phyloP scores from a whole-genome alignment of 177 flowering plant species.

The Vitis hybrid region DNA sequence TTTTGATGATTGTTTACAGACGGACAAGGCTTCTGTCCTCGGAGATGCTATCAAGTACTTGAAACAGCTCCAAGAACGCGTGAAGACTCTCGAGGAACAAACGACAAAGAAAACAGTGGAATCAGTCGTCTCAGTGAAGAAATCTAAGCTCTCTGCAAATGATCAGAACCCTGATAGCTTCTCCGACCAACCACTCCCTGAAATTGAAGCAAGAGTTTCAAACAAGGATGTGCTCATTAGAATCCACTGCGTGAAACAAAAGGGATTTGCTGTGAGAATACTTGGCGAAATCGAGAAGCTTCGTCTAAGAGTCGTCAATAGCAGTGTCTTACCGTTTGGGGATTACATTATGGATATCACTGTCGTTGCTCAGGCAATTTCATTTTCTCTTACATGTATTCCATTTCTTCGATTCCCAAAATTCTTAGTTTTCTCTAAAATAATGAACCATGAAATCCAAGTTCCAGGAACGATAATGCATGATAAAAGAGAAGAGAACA shows the following conservation, averaged over 20 bases:
- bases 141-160: conserved; percentile 3
- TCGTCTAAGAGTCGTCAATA: conserved; percentile 24
- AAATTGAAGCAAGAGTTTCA: conserved; percentile 38
- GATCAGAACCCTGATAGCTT: conserved; percentile 16
- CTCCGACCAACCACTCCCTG: conserved; percentile 27
- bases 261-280: conserved; percentile 20
- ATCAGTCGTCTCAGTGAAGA: conserved; percentile 26
- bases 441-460: too few relatives aligned
- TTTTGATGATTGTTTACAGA: conserved; percentile 11
- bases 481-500: too few relatives aligned
- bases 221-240: conserved; percentile 36
- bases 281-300: conserved; percentile 31
- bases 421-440: too few relatives aligned
- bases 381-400: too few relatives aligned
- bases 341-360: conserved; percentile 28
- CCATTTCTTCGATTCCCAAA: too few relatives aligned
- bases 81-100: conserved; percentile 29
- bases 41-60: conserved; percentile 35
- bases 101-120: conserved; percentile 19
- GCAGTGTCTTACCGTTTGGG: conserved; percentile 38
- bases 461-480: too few relatives aligned
- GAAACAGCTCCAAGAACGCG: conserved; percentile 29
- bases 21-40: conserved; percentile 38
- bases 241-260: conserved; percentile 37
- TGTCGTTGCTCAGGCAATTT: conserved; percentile 37